Evolutionary conservation across 768 basidiomycete species (phyloP), one percentile per base, ranked within the genome.

Genomic region (Podaxis rugospora): DNA sequence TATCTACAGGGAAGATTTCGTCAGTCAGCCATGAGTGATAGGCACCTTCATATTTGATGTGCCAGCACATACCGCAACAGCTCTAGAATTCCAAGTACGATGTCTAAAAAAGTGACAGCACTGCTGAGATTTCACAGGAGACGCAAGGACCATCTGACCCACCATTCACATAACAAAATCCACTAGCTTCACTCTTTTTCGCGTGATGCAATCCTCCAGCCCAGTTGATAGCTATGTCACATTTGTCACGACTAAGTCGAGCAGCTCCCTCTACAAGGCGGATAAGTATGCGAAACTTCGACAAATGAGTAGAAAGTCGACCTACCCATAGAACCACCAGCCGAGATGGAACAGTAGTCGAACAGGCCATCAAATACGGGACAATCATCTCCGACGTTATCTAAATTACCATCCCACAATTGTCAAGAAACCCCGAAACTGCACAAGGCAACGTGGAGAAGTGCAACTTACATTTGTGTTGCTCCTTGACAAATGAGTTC

Each of bases 161-260:
- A 95, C 95, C 96, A 68, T 98, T 98, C 47, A 98, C 93, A 72
- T 98, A 99, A 76, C 97, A 99, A 74, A 99, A 99, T 1, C 97
- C 97, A 67, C 93, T 95, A 0, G 97, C 97, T 76, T 99, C 97
- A 47, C 94, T 93, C 79, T 98, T 99, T 78, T 98, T 99, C 2
- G 97, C 95, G 70, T 99, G 97, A 72, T 99, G 97, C 49, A 99
- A 79, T 14, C 97, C 97, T 13, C 97, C 97, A 7, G 97, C 96
- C 97, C 97, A 99, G 69, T 99, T 99, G 58, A 99, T 87, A 2
- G 97, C 97, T 66, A 98, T 98, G 72, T 99, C 97, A 71, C 95
- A 98, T 71, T 98, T 98, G 75, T 98, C 95, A 62, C 95, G 81
- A 67, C 93, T 96, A 16, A 98, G 75, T 35, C 96, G 83, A 6